Evolutionary conservation across 2,329 filamentous ascomycete genomes (phyloP).

Genomic region (Arthroderma sp.): DNA sequence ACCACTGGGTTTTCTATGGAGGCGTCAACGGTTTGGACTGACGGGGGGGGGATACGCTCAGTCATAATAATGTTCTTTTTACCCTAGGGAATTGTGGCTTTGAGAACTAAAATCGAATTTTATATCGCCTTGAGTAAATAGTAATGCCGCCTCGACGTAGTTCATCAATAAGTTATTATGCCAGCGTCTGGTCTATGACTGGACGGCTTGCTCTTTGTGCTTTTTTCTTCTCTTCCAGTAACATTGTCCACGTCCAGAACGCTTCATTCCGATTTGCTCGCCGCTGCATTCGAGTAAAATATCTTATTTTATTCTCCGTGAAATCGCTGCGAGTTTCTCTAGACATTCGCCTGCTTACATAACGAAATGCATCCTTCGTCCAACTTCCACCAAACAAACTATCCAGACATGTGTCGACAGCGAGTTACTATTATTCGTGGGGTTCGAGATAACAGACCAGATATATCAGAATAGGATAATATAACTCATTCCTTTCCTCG

Average conservation of each 20-base stretch:
- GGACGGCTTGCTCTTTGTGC: no score
- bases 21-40: neutral
- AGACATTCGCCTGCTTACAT: neutral
- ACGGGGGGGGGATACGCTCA: neutral
- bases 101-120: constrained; percentile 10
- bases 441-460: no score
- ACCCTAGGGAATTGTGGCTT: neutral
- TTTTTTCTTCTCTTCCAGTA: no score
- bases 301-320: neutral
- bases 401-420: neutral
- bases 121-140: no score
- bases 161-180: no score
- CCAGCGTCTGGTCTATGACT: no score
- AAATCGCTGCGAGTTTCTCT: neutral
- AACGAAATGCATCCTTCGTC: neutral
- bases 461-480: no score
- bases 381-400: no score
- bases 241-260: no score
- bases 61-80: neutral
- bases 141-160: no score
- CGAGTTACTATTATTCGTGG: neutral
- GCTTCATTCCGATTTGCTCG: neutral
- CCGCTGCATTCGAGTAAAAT: neutral
- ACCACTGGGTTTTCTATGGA: neutral
- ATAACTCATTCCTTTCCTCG: no score